Conservation (phyloP, 1,139 yeast species). For the Pichia sp. region DNA sequence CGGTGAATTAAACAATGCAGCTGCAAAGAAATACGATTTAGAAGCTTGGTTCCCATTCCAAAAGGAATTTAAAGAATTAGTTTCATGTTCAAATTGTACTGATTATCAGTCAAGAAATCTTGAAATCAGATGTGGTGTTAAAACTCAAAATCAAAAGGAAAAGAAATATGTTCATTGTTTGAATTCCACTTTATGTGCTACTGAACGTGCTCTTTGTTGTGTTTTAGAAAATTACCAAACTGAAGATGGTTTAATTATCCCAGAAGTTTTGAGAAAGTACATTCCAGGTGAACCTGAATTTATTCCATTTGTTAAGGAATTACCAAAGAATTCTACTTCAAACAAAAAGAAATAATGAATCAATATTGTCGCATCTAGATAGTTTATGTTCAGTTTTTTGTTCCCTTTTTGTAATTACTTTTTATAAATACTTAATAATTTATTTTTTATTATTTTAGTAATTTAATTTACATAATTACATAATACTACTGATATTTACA, state of each 20-base stretch:
- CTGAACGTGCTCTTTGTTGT: conserved; percentile 97
- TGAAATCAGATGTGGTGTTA: conserved; percentile 97
- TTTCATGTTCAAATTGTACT: conserved; percentile 97
- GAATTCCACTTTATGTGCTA: conserved; percentile 95
- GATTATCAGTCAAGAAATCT: conserved; percentile 98
- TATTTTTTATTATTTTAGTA: background rate
- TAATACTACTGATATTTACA: conserved; percentile 51
- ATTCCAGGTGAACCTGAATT: conserved; percentile 99
- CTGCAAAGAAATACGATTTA: conserved; percentile 96
- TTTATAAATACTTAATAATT: conserved; percentile 2
- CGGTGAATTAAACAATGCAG: conserved; percentile 98
- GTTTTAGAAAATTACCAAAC: conserved; percentile 95
- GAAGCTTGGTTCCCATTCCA: conserved; percentile 99
- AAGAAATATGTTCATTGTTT: conserved; percentile 98
- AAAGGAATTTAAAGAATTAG: conserved; percentile 96
- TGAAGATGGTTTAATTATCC: conserved; percentile 87
- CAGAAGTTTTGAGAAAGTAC: conserved; percentile 91
- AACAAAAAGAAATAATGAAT: conserved; percentile 47
- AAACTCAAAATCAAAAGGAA: conserved; percentile 90
- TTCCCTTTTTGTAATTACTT: background rate
- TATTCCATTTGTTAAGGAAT: conserved; percentile 80
- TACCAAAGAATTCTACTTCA: conserved; percentile 91
- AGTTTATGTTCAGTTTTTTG: background rate
- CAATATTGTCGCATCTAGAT: background rate
- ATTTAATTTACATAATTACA: conserved; percentile 20